Evolutionary conservation across 371 early-diverging fungal species (phyloP).

Genomic region (Zychaea mexicana): DNA sequence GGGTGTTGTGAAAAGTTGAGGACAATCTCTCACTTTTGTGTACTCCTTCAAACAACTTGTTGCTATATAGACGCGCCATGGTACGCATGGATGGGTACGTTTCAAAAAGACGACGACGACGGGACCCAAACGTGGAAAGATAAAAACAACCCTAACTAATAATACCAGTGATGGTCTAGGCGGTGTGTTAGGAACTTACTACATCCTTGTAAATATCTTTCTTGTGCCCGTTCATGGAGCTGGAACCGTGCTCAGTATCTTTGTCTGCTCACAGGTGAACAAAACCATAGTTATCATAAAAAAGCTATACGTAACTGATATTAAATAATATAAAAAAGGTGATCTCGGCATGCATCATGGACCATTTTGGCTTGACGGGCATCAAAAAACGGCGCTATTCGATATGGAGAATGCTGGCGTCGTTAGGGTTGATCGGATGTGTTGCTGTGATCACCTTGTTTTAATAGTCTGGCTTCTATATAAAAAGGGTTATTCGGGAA

Average conservation of each 20-base stretch:
- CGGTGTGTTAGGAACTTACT: conserved; percentile 50
- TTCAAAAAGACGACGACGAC: no score
- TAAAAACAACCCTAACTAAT: background rate
- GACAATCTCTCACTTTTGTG: no score
- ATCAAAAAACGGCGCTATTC: conserved; percentile 22
- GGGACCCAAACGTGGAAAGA: no score
- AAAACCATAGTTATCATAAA: background rate
- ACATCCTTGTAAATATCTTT: conserved; percentile 53
- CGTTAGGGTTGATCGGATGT: conserved; percentile 16
- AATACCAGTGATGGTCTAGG: conserved; percentile 15
- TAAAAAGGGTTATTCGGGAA: no score
- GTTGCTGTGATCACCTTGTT: conserved; percentile 21
- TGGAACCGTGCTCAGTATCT: conserved; percentile 53
- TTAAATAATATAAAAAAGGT: conserved; percentile 15
- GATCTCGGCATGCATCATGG: conserved; percentile 51
- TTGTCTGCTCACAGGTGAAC: conserved; percentile 49
- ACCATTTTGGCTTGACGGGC: conserved; percentile 48
- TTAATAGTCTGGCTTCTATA: background rate
- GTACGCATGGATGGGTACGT: conserved; percentile 31
- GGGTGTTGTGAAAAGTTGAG: background rate
- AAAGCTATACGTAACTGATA: background rate
- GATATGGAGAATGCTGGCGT: conserved; percentile 13
- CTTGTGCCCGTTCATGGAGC: conserved; percentile 51
- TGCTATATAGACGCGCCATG: conserved; percentile 30
- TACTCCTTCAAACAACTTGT: background rate